Evolutionary conservation across 148 eudicot species (phyloP).

Genomic region (Spergularia marina): DNA sequence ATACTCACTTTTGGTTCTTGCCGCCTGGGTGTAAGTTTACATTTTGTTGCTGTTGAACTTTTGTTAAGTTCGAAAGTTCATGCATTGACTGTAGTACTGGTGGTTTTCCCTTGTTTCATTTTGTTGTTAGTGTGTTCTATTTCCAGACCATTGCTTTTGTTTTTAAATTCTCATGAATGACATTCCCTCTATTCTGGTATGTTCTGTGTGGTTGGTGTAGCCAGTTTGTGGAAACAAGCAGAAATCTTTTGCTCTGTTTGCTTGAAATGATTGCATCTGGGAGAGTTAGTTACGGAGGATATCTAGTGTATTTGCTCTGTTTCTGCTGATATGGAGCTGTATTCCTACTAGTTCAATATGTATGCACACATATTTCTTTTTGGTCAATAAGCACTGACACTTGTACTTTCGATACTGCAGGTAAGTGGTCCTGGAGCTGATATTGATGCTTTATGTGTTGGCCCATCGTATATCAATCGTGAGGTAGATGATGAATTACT

Average conservation of each 20-base stretch:
- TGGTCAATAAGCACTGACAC: background rate
- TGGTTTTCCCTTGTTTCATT: background rate
- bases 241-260: too few species aligned
- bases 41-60: background rate
- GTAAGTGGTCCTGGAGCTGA: slow-evolving; percentile 94
- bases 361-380: background rate
- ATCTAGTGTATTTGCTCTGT: background rate
- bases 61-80: background rate
- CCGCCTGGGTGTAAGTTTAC: slow-evolving; percentile 72
- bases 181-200: background rate
- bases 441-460: slow-evolving; percentile 77
- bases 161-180: background rate
- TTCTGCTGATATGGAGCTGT: too few species aligned
- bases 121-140: background rate
- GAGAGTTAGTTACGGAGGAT: too few species aligned
- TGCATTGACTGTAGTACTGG: too few species aligned
- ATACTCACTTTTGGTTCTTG: slow-evolving; percentile 89
- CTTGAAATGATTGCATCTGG: too few species aligned
- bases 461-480: slow-evolving; percentile 76
- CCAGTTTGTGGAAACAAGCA: background rate
- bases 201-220: background rate
- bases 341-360: too few species aligned
- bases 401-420: slow-evolving; percentile 28
- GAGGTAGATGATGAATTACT: slow-evolving; percentile 42
- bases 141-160: background rate